Evolutionary conservation across 352 stramenopile species (phyloP).

Genomic region (Pythium chondricola): DNA sequence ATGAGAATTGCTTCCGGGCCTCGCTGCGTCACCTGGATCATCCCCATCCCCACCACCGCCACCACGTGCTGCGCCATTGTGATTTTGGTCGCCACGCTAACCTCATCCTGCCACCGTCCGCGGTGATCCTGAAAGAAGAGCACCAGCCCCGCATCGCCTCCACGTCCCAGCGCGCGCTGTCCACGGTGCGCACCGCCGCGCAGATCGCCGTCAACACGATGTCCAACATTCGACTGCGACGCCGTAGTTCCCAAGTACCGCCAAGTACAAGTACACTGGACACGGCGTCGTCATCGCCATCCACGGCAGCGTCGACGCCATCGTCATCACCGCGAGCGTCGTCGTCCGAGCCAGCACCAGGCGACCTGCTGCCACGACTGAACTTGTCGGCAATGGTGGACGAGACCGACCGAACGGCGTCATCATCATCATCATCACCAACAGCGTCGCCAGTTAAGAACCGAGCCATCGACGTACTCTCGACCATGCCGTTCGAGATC

Average conservation of each 20-base stretch:
- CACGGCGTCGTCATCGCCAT: slow-evolving; percentile 2
- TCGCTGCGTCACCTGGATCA: slow-evolving; percentile 23
- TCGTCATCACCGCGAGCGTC: slow-evolving; percentile 1
- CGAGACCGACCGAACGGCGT: too few relatives aligned
- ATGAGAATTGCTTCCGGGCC: slow-evolving; percentile 71
- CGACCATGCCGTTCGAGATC: slow-evolving; percentile 56
- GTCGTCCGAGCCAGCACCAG: background rate
- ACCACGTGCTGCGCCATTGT: slow-evolving; percentile 43
- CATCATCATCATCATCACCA: too few relatives aligned
- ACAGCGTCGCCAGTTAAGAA: background rate
- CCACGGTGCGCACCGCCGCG: slow-evolving; percentile 56
- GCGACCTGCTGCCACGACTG: background rate
- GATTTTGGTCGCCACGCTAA: slow-evolving; percentile 63
- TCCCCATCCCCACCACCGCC: slow-evolving; percentile 8
- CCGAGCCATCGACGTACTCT: too few relatives aligned
- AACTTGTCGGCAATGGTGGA: background rate
- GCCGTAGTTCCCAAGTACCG: slow-evolving; percentile 13
- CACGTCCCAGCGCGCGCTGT: slow-evolving; percentile 61
- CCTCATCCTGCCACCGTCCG: slow-evolving; percentile 56
- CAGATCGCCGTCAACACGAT: slow-evolving; percentile 69
- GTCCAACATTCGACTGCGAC: slow-evolving; percentile 58
- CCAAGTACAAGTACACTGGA: slow-evolving; percentile 7
- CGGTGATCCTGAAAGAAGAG: slow-evolving; percentile 40
- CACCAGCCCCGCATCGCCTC: slow-evolving; percentile 18
- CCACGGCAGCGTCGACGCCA: slow-evolving; percentile 7